Evolutionary conservation across 352 stramenopile species (phyloP).

Genomic region (Blastocystis sp.): DNA sequence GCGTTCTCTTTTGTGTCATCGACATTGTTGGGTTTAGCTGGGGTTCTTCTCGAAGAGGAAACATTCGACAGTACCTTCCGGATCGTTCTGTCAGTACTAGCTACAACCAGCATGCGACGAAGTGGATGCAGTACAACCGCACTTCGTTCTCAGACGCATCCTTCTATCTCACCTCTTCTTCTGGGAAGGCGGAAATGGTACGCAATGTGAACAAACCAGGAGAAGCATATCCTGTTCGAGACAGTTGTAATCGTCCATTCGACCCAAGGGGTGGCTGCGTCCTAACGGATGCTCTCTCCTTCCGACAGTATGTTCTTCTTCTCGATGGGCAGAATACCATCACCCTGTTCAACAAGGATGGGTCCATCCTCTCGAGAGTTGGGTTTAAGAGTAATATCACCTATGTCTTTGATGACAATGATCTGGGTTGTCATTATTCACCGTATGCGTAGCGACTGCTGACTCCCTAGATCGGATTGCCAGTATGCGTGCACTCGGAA

Average conservation of each 20-base stretch:
- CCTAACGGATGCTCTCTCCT: background rate
- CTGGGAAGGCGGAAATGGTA: background rate
- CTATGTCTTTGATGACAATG: background rate
- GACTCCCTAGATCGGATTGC: background rate
- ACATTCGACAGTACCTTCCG: background rate
- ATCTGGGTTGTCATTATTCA: background rate
- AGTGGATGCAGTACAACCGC: background rate
- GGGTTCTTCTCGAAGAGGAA: background rate
- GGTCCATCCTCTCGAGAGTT: background rate
- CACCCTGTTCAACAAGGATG: background rate
- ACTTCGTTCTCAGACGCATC: background rate
- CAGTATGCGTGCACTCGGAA: background rate
- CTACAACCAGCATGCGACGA: background rate
- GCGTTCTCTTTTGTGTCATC: background rate
- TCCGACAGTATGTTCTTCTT: background rate
- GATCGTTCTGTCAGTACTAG: background rate
- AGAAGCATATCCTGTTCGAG: background rate
- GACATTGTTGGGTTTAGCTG: background rate
- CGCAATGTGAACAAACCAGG: background rate
- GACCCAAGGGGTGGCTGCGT: background rate
- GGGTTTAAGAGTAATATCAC: background rate
- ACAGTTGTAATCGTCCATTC: background rate
- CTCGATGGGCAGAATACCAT: background rate
- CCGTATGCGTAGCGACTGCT: background rate
- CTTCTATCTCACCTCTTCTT: background rate